A percentile compares a stretch with the other conserved stretches of the same genome.
Conservation (phyloP, 108 stramenopile genomes). For the Stephanodiscus minutulus region DNA sequence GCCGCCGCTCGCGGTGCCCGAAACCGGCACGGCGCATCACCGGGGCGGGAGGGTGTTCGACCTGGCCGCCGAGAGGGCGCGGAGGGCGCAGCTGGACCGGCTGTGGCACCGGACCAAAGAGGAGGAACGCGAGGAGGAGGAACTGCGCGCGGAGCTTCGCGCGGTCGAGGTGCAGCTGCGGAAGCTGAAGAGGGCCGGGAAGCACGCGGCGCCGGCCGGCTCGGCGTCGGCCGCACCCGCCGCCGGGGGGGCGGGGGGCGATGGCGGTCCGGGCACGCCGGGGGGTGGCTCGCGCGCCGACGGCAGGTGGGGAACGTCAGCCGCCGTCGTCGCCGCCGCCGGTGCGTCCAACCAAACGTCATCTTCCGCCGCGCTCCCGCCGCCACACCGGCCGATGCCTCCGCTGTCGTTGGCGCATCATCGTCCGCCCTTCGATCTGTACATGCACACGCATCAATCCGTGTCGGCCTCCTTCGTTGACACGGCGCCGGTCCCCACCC, state of each 20-base stretch:
- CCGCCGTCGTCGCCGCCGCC: slow-evolving; percentile 3
- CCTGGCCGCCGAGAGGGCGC: slow-evolving; percentile 68
- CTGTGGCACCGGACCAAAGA: slow-evolving; percentile 82
- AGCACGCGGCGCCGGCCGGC: slow-evolving; percentile 63
- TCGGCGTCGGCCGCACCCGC: slow-evolving; percentile 18
- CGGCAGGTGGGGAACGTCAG: background rate
- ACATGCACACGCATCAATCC: slow-evolving; percentile 9
- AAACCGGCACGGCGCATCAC: slow-evolving; percentile 66
- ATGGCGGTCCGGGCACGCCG: slow-evolving; percentile 1
- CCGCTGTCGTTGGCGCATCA: slow-evolving; percentile 24
- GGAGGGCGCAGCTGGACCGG: slow-evolving; percentile 69
- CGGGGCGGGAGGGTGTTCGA: slow-evolving; percentile 62
- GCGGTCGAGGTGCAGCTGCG: slow-evolving; percentile 80
- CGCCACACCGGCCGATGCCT: background rate
- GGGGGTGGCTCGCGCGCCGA: background rate
- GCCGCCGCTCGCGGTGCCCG: slow-evolving; percentile 35
- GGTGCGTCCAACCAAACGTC: background rate
- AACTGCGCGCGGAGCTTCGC: slow-evolving; percentile 74
- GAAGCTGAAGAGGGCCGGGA: slow-evolving; percentile 81
- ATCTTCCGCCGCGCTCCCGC: background rate
- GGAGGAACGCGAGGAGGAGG: slow-evolving; percentile 79
- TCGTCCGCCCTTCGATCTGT: slow-evolving; percentile 26
- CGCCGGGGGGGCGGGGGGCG: background rate
- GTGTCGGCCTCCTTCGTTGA: slow-evolving; percentile 34
- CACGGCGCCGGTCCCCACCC: slow-evolving; percentile 77